Percentiles rank a stretch among this genome's conserved stretches.
phyloP scores from a whole-genome alignment of 1,139 yeast genomes.

The Wickerhamomyces sp. region DNA sequence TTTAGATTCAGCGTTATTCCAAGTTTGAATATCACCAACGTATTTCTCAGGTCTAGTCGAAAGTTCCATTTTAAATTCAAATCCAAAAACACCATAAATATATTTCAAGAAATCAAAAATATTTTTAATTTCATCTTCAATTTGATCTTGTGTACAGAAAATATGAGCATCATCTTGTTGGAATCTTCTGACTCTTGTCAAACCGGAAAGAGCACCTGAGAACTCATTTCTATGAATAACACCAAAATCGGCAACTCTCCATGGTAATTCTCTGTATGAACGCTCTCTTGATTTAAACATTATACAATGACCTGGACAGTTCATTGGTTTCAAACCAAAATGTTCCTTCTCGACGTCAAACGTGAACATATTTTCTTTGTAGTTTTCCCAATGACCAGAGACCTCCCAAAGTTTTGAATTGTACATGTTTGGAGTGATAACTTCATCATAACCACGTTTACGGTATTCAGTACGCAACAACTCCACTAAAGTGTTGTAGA shows the following conservation, averaged over 20 bases:
- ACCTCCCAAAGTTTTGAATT: slow-evolving; percentile 95
- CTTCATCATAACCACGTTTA: slow-evolving; percentile 93
- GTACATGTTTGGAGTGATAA: slow-evolving; percentile 96
- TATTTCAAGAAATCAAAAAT: slow-evolving; percentile 75
- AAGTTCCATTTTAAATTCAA: slow-evolving; percentile 82
- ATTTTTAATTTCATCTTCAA: slow-evolving; percentile 72
- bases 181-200: slow-evolving; percentile 95
- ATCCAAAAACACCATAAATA: slow-evolving; percentile 81
- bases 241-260: slow-evolving; percentile 96
- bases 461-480: slow-evolving; percentile 78
- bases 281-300: slow-evolving; percentile 84
- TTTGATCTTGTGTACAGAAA: slow-evolving; percentile 88
- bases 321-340: slow-evolving; percentile 94
- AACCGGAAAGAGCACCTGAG: slow-evolving; percentile 84
- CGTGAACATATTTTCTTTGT: slow-evolving; percentile 95
- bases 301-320: slow-evolving; percentile 97
- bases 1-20: slow-evolving; percentile 83
- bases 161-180: slow-evolving; percentile 99
- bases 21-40: slow-evolving; percentile 80
- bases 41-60: slow-evolving; percentile 93
- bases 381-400: slow-evolving; percentile 97
- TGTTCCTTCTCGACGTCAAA: slow-evolving; percentile 90
- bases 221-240: slow-evolving; percentile 94
- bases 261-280: slow-evolving; percentile 90
- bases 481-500: slow-evolving; percentile 79